Percentiles rank a stretch among this genome's conserved stretches.
phyloP scores from a whole-genome alignment of 495 filamentous ascomycete genomes.

The Talaromyces stipitatus region DNA sequence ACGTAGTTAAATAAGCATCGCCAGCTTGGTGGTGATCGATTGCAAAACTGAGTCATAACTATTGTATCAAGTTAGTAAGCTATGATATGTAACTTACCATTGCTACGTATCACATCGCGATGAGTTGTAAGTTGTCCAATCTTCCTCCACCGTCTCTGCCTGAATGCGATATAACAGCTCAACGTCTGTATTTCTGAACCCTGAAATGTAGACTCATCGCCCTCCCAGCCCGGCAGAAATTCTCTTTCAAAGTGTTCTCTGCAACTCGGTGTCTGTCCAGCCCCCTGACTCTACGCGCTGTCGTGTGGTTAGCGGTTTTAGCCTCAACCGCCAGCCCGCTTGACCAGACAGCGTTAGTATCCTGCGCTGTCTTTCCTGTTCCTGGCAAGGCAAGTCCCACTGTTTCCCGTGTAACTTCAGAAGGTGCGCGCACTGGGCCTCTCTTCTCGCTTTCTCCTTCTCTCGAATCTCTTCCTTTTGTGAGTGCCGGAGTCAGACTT shows the following conservation, averaged over 20 bases:
- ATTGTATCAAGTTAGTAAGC: too few relatives aligned
- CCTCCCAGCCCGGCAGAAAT: neutral
- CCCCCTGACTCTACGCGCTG: neutral
- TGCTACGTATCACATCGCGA: too few relatives aligned
- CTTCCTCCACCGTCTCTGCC: too few relatives aligned
- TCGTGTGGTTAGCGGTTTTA: neutral
- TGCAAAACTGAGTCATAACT: too few relatives aligned
- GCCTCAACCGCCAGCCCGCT: slow-evolving; percentile 1
- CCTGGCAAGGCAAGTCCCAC: neutral
- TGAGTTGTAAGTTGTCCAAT: too few relatives aligned
- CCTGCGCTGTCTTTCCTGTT: neutral
- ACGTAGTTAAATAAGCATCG: too few relatives aligned
- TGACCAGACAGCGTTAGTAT: slow-evolving; percentile 4
- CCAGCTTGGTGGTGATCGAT: too few relatives aligned
- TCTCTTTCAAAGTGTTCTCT: neutral
- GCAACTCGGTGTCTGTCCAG: neutral
- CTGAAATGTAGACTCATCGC: neutral
- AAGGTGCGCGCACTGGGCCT: neutral
- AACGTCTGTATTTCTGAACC: too few relatives aligned
- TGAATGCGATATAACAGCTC: too few relatives aligned
- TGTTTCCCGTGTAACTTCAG: too few relatives aligned
- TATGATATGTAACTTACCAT: too few relatives aligned
- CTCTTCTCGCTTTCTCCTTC: slow-evolving; percentile 2
- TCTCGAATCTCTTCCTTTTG: slow-evolving; percentile 4
- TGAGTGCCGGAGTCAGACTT: neutral